phyloP scores from a whole-genome alignment of 306 rosid genomes.

The Abrus precatorius region DNA sequence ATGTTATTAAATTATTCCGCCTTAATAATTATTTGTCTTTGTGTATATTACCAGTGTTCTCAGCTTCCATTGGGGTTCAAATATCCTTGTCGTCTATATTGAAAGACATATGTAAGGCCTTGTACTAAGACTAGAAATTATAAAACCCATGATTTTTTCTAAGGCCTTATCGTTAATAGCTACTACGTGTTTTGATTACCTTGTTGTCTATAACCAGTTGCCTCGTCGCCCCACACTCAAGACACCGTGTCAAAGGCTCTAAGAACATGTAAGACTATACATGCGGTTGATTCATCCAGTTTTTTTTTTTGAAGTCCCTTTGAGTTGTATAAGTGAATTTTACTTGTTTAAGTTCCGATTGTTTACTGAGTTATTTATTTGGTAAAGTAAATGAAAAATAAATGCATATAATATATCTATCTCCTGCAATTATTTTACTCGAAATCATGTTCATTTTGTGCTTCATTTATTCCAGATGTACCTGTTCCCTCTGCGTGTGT shows the following conservation, averaged over 20 bases:
- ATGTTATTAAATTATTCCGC: not conserved
- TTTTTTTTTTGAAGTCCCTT: too few relatives aligned
- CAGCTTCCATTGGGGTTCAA: constrained; percentile 80
- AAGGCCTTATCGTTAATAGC: constrained; percentile 5
- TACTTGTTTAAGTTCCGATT: not conserved
- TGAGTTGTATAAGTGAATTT: not conserved
- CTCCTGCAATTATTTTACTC: not conserved
- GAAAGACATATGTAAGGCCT: constrained; percentile 59
- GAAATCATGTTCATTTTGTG: constrained; percentile 19
- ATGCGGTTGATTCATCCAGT: not conserved
- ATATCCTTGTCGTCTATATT: constrained; percentile 62
- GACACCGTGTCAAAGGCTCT: constrained; percentile 54
- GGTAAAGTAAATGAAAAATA: not conserved
- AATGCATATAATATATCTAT: not conserved
- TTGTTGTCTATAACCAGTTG: constrained; percentile 62
- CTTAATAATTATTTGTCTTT: not conserved
- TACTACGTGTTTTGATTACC: constrained; percentile 28
- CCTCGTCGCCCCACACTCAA: constrained; percentile 45
- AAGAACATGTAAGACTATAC: constrained; percentile 61
- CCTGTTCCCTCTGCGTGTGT: constrained; percentile 77
- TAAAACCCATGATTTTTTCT: not conserved
- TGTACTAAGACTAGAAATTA: not conserved
- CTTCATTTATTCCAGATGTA: constrained; percentile 65
- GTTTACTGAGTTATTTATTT: not conserved
- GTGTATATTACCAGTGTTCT: constrained; percentile 56